A percentile compares a stretch with the other conserved stretches of the same genome.
phyloP scores from a whole-genome alignment of 345 rosid genomes.

The Mallotus nudiflorus region DNA sequence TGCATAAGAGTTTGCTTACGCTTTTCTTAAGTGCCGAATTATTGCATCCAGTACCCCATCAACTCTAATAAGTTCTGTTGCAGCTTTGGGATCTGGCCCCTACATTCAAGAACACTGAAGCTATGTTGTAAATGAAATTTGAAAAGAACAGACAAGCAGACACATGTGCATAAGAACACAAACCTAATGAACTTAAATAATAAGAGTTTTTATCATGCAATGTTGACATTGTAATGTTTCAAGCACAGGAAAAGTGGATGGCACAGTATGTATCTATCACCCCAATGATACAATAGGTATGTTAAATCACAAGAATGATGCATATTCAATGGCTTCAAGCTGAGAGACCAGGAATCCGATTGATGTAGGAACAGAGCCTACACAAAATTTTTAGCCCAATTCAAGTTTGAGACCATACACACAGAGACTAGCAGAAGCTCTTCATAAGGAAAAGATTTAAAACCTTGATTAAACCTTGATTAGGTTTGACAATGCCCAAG shows the following conservation, averaged over 20 bases:
- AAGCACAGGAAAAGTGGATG: background rate
- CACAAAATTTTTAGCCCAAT: background rate
- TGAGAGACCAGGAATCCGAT: background rate
- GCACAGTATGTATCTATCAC: background rate
- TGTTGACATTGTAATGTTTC: no score
- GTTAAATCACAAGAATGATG: background rate
- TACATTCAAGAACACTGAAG: slow-evolving; percentile 40
- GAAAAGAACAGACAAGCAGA: slow-evolving; percentile 3
- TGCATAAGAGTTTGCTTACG: slow-evolving; percentile 49
- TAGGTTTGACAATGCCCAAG: slow-evolving; percentile 96
- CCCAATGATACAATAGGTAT: background rate
- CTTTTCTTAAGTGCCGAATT: slow-evolving; percentile 73
- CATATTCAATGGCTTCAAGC: background rate
- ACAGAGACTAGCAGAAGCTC: background rate
- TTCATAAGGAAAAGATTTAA: slow-evolving; percentile 20
- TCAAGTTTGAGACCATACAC: background rate
- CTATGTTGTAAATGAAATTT: slow-evolving; percentile 34
- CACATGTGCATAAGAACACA: background rate
- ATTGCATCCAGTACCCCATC: slow-evolving; percentile 80
- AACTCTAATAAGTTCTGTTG: slow-evolving; percentile 68
- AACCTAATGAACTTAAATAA: background rate
- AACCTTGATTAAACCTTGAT: no score
- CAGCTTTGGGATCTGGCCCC: slow-evolving; percentile 95
- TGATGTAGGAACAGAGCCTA: background rate
- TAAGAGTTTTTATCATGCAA: background rate